Evolutionary conservation across 345 rosid genomes (phyloP), one percentile per base, ranked within the genome.

Genomic region (Rhodomyrtus tomentosa): DNA sequence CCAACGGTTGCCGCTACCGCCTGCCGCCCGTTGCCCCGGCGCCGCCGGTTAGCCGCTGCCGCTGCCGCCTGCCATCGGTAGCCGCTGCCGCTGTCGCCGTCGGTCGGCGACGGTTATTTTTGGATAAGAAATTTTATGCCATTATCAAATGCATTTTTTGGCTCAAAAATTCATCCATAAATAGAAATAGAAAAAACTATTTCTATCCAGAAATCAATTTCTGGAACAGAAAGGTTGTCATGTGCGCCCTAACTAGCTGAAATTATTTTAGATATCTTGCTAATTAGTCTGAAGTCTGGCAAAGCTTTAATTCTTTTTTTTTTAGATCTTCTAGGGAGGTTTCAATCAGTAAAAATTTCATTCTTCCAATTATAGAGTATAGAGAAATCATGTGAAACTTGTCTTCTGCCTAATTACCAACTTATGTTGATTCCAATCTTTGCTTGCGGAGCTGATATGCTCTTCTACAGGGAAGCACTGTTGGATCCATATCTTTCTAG

Each of bases 401-500:
- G 3, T 68, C 20, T 68, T 68, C 40, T 68, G 76, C 7, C 1
- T 32, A 68, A 68, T 68, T 32, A 18, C 24, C 76, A 68, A 18
- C 76, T 32, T 68, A 32, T 32, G 45, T 32, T 68, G 24, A 68
- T 68, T 36, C 42, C 45, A 32, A 21, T 68, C 45, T 32, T 68
- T 68, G 45, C 76, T 12, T 32, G 76, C 3, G 76, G 45, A 32
- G 42, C 76, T 86, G 50, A 38, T 53, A 53, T 40, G 45, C 45
- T 74, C 58, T 51, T 84, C 85, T 88, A 76, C 91, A 95, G 98
- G 91, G 99, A 96, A 88, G 95, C 98, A 45, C 84, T 96, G 84
- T 72, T 95, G 91, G 99, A 96, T 90, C 99, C 98, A 1, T 89
- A 86, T 88, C 94, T 96, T 72, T 93, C 97, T 55, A 92, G 92